Evolutionary conservation across 371 early-diverging fungal genomes (phyloP), one percentile per base, ranked within the genome.

Genomic region (Parasitella parasitica): DNA sequence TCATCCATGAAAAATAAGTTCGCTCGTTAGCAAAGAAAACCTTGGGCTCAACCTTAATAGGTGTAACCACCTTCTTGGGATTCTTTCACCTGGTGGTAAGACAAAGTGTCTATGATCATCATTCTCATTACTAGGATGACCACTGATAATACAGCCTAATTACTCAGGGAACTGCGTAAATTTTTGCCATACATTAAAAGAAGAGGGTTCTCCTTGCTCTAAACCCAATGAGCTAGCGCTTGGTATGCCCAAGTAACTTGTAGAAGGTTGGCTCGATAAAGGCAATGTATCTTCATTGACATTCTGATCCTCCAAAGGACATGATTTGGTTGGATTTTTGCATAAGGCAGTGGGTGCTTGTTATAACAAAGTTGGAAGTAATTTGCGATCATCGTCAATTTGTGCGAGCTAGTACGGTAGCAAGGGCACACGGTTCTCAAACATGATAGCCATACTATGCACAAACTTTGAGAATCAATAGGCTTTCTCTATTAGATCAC

Each of bases 1-100:
- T 84, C 71, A 93, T 84, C 93, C 93, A 93, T 6, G 96, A 90
- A 51, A 99, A 83, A 73, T 99, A 99, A 1, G 99, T 99, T 54
- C 99, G 87, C 78, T 99, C 99, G 71, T 99, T 99, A 57, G 99
- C 99, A 85, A 99, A 99, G 78, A 92, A 99, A 13, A 98, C 98
- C 80, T 99, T 99, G 49, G 99, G 99, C 66, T 99, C 99, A 3
- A 99, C 92, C 16, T 98, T 89, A 20, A 94, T 88, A 0, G 96
- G 91, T 0, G 93, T 83, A 0, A 86, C 85, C 27, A 95, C 89
- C 61, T 84, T 82, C 68, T 86, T 89, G 82, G 81, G 1, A 80
- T 63, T 53, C 71, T 77, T 46, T 77, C 80, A 26, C 85, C 85
- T 8, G 84, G 80, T 30, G 81, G 81, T 6, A 80, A 69, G 18